Evolutionary conservation across 176 grass and related monocot genomes (phyloP), one percentile per base, ranked within the genome.

Genomic region (Poa annua): DNA sequence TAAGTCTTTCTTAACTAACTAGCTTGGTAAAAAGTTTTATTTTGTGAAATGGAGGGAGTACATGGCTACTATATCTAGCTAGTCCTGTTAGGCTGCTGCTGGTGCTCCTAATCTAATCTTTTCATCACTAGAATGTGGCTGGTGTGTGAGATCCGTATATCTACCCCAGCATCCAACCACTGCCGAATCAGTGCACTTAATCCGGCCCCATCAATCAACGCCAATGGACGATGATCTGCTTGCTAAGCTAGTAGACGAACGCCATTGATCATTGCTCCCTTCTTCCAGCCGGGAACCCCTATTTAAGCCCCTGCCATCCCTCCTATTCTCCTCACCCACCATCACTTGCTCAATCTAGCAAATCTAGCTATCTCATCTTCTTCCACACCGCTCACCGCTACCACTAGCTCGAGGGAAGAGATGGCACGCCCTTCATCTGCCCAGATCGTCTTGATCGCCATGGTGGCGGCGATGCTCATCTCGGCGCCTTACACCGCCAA

Each of bases 241-340:
- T 20, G 17, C 51, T 20, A 19, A 3, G 54, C 55, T 45, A 45
- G 44, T 45, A 45, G 11, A 45, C 44, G 11, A 45, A 45, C 11
- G 55, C 54, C 54, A 21, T 57, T 8, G 20, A 57, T 45, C 44
- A 10, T 8, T 45, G 9, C 3, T 45, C 44, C 20, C n/a, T 57
- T 57, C 54, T 22, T 57, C 54, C 54, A 22, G 20, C 54, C 11
- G 3, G 20, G 6, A 57, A n/a, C 9, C 57, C 36, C 22, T 71
- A 81, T 81, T 81, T 81, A 81, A 55, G 15, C 12, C 19, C 81
- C 52, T n/a, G 1, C 63, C 34, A 65, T 21, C 17, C 44, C 77
- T 29, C 26, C 19, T 21, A 48, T 68, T 8, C 21, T 78, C 76
- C 8, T 24, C 55, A 39, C 57, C 11, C 57, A 61, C 22, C 1